These are phyloP conservation scores for Pholiota microspora DNA, from an alignment of 768 basidiomycete genomes.

Conservation along the genomic window DNA sequence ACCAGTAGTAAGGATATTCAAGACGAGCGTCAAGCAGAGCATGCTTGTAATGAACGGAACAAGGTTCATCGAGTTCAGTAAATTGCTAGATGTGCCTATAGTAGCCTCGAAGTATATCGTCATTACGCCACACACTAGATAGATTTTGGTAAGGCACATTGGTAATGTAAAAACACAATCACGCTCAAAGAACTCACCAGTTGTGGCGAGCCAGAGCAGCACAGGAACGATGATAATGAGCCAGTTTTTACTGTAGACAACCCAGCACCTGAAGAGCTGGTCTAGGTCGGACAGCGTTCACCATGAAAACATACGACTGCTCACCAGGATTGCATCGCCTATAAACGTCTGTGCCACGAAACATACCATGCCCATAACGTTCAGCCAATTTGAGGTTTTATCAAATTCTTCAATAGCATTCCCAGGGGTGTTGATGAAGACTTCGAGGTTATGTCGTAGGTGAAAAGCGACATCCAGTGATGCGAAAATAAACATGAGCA, in stretches of 20 bases:
- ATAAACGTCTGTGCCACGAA: constrained; percentile 42
- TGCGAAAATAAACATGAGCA: constrained; percentile 38
- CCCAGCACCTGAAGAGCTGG: constrained; percentile 39
- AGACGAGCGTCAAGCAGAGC: constrained; percentile 33
- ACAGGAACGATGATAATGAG: constrained; percentile 27
- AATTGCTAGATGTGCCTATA: constrained; percentile 20
- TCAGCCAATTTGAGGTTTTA: constrained; percentile 36
- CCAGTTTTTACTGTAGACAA: constrained; percentile 31
- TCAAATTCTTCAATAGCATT: constrained; percentile 39
- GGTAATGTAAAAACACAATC: no score
- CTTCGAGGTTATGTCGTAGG: constrained; percentile 39
- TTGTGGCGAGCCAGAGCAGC: constrained; percentile 34
- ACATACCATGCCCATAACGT: constrained; percentile 39
- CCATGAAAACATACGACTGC: neutral
- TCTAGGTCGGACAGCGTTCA: neutral
- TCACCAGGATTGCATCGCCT: constrained; percentile 42
- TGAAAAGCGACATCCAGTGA: constrained; percentile 40
- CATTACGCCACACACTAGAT: constrained; percentile 32
- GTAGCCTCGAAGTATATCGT: constrained; percentile 32
- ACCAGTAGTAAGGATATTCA: constrained; percentile 38
- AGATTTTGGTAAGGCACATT: no score
- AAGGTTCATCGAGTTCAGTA: constrained; percentile 27
- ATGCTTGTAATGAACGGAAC: constrained; percentile 36
- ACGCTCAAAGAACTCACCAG: constrained; percentile 30
- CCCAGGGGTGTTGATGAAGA: constrained; percentile 34